phyloP scores from a whole-genome alignment of 2,329 filamentous ascomycete genomes.

The Botrytis porri region DNA sequence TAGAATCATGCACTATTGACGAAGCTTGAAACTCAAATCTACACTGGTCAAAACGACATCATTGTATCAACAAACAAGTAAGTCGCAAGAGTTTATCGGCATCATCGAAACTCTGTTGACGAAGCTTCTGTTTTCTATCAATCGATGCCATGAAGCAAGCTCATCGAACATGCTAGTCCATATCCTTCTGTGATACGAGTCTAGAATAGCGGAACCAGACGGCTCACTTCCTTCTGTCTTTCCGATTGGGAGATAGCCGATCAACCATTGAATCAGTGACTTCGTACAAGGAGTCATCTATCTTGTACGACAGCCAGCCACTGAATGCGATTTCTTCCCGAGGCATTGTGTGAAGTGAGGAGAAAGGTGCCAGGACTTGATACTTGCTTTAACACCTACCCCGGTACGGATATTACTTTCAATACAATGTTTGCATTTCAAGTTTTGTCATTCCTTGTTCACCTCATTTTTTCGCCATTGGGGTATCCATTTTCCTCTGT shows the following conservation, averaged over 20 bases:
- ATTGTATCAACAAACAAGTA: not conserved
- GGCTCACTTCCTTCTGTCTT: not conserved
- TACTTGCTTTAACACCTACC: not conserved
- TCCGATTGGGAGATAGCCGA: not conserved
- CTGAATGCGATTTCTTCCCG: not conserved
- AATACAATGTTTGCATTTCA: not conserved
- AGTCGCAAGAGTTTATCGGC: not conserved
- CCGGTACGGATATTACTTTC: not conserved
- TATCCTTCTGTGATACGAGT: not conserved
- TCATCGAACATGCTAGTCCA: not conserved
- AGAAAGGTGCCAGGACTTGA: not conserved
- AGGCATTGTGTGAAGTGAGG: not conserved
- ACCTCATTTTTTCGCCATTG: not conserved
- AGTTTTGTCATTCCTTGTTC: not conserved
- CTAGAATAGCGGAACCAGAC: not conserved
- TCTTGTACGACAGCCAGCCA: slow-evolving; percentile 5
- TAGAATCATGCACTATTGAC: slow-evolving; percentile 2
- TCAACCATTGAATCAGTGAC: not conserved
- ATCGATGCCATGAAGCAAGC: not conserved
- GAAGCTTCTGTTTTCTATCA: not conserved
- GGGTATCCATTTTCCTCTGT: not conserved
- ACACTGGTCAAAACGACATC: not conserved
- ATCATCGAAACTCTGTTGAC: not conserved
- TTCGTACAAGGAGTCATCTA: not conserved
- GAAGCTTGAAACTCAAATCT: not conserved